Conservation (phyloP, 1,284 basidiomycete genomes). For the Cystobasidium sp. region DNA sequence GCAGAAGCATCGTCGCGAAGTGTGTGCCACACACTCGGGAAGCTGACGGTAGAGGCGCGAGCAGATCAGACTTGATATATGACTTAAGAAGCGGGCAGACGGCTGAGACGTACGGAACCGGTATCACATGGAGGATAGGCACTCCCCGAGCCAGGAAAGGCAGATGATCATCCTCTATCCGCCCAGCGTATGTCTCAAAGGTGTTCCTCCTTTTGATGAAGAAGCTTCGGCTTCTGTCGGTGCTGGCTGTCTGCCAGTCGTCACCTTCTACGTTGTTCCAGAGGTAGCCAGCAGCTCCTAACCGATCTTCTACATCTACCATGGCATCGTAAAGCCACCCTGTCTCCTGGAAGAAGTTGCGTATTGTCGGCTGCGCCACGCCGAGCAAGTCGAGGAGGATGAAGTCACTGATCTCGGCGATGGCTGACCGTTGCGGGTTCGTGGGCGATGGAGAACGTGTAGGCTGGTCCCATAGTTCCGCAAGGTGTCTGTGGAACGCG, state of each 20-base stretch:
- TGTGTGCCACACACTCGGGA: slow-evolving; percentile 23
- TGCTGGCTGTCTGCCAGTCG: slow-evolving; percentile 22
- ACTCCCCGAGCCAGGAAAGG: slow-evolving; percentile 87
- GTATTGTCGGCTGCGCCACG: slow-evolving; percentile 70
- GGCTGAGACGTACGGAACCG: slow-evolving; percentile 97
- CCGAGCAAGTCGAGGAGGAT: slow-evolving; percentile 81
- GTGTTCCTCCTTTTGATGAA: slow-evolving; percentile 45
- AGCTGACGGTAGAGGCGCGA: not conserved
- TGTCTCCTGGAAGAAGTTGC: slow-evolving; percentile 81
- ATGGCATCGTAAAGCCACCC: slow-evolving; percentile 86
- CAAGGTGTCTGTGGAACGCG: slow-evolving; percentile 71
- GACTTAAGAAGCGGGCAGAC: slow-evolving; percentile 64
- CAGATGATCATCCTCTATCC: slow-evolving; percentile 77
- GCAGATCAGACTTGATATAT: not conserved
- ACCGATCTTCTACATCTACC: slow-evolving; percentile 67
- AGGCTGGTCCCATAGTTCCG: slow-evolving; percentile 69
- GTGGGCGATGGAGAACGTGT: slow-evolving; percentile 64
- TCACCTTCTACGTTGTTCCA: slow-evolving; percentile 46
- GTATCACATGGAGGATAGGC: slow-evolving; percentile 85
- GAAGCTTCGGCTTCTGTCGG: slow-evolving; percentile 47
- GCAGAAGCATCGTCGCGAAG: slow-evolving; percentile 76
- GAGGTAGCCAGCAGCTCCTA: slow-evolving; percentile 47
- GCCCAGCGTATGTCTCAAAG: slow-evolving; percentile 42
- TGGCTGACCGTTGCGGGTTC: slow-evolving; percentile 63
- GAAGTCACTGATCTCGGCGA: slow-evolving; percentile 83